Evolutionary conservation across 1,284 basidiomycete genomes (phyloP).

Genomic region (Inonotus obliquus): DNA sequence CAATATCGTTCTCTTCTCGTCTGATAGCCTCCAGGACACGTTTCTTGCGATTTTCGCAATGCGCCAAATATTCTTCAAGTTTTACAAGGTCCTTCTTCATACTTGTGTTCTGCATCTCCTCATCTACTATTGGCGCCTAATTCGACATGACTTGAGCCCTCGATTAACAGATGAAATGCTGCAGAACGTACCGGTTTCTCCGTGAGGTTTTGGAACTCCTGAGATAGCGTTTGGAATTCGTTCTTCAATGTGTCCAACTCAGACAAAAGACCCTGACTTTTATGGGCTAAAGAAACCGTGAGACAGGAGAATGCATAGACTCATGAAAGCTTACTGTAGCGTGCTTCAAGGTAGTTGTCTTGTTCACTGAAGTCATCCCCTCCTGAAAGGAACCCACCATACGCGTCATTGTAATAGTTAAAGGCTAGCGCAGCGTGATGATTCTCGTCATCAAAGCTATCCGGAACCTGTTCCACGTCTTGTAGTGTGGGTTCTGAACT

Average conservation of each 20-base stretch:
- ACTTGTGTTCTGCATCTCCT: slow-evolving; percentile 51
- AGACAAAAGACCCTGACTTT: slow-evolving; percentile 55
- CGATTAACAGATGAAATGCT: not conserved
- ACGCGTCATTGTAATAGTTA: slow-evolving; percentile 68
- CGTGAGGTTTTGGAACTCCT: slow-evolving; percentile 54
- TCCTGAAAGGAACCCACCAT: slow-evolving; percentile 66
- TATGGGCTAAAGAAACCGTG: slow-evolving; percentile 43
- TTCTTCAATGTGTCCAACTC: slow-evolving; percentile 56
- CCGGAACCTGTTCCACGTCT: slow-evolving; percentile 52
- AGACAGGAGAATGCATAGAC: not conserved
- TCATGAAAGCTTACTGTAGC: slow-evolving; percentile 53
- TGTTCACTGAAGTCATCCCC: slow-evolving; percentile 70
- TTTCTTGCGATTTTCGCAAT: slow-evolving; percentile 59
- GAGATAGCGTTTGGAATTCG: slow-evolving; percentile 39
- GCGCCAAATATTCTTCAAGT: slow-evolving; percentile 60
- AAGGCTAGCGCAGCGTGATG: slow-evolving; percentile 74
- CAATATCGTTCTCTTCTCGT: slow-evolving; percentile 59
- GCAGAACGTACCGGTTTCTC: slow-evolving; percentile 47
- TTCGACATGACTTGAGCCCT: slow-evolving; percentile 18
- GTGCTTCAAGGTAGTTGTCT: slow-evolving; percentile 63
- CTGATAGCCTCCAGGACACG: slow-evolving; percentile 58
- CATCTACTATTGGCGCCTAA: slow-evolving; percentile 64
- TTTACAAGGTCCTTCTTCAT: slow-evolving; percentile 64
- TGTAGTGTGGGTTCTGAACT: slow-evolving; percentile 65
- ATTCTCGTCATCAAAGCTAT: slow-evolving; percentile 67